Evolutionary conservation across 1,139 yeast species (phyloP), one percentile per base, ranked within the genome.

Genomic region (Zygotorulaspora mrakii): DNA sequence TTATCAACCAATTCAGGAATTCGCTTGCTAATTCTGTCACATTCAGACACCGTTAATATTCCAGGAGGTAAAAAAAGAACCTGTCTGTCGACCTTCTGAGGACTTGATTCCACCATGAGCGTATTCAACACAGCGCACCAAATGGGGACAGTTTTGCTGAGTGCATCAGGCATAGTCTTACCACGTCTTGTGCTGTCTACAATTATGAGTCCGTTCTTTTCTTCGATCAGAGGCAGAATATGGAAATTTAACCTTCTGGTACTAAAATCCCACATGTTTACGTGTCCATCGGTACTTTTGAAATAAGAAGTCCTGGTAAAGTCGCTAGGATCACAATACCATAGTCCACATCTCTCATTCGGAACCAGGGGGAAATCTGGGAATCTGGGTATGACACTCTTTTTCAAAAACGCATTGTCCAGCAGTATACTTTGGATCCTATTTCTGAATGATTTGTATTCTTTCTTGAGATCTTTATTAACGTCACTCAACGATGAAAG

Each of bases 261-360:
- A 16, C 88, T 81, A 54, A 88, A 86, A 18, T 73, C 69, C 95
- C 96, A 87, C 47, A 84, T 79, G 43, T 74, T 74, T 0, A 77
- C 79, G 54, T 88, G 96, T 0, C 96, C 96, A 61, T 88, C 96
- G 0, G 96, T 88, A 13, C 94, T 83, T 54, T 88, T 88, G 67
- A 88, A 88, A 55, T 87, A 87, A 11, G 80, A 75, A 0, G 83
- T 69, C 1, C 72, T 76, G 0, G 45, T 36, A 22, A 62, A 65
- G 0, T 53, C 43, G 0, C 46, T 40, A 0, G 80, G 75, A 0
- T 74, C 68, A 7, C 82, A 75, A 52, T 88, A 88, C 96, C 96
- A 88, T 10, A 77, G 59, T 0, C 96, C 96, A 61, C 96, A 87
- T 40, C 96, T 66, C 59, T 84, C 94, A 58, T 88, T 88, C 3